phyloP scores from a whole-genome alignment of 306 rosid species.

The Parietaria judaica region DNA sequence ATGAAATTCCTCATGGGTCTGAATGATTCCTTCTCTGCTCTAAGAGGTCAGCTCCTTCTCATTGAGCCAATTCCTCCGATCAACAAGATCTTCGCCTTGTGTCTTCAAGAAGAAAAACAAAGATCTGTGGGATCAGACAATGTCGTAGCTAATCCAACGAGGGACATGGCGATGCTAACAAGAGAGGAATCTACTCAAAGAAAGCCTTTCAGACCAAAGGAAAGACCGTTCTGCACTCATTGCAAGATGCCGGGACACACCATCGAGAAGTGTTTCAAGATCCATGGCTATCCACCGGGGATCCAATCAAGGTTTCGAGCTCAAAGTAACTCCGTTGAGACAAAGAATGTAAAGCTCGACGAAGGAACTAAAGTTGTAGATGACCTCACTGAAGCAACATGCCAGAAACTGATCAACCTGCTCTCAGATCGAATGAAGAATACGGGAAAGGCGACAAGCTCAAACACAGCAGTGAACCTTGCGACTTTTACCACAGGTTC shows the following conservation, averaged over 20 bases:
- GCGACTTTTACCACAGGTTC: too few species aligned
- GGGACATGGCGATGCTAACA: neutral
- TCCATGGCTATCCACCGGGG: neutral
- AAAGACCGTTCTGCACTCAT: neutral
- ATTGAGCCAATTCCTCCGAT: neutral
- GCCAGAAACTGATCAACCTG: too few species aligned
- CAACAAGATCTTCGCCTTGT: neutral
- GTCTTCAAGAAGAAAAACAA: neutral
- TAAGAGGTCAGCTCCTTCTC: neutral
- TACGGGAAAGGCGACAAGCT: too few species aligned
- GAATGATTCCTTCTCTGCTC: neutral
- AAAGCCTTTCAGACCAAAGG: neutral
- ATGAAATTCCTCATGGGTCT: neutral
- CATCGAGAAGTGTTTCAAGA: neutral
- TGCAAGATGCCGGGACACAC: neutral
- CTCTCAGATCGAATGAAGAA: too few species aligned
- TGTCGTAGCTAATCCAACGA: neutral
- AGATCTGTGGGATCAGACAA: neutral
- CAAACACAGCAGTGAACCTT: too few species aligned
- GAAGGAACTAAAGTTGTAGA: too few species aligned
- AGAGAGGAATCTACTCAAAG: neutral
- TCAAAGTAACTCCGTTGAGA: neutral
- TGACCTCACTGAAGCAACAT: too few species aligned
- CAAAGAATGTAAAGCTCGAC: neutral
- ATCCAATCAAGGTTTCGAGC: neutral